Percentiles rank a stretch among this genome's conserved stretches.
Conservation (phyloP, 257 asterid species). For the Solanum verrucosum region DNA sequence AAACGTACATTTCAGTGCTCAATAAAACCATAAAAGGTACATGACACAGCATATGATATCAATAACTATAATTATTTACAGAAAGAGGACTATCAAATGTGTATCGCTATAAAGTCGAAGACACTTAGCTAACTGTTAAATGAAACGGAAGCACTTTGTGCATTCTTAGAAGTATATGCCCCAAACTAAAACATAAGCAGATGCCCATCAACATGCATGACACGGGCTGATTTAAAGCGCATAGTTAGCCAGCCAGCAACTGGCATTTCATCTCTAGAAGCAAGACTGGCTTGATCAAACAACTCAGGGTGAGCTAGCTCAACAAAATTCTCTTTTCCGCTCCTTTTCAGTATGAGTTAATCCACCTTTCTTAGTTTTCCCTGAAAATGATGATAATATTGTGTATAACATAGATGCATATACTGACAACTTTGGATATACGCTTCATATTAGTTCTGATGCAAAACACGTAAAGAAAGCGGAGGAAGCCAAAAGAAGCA, state of each 20-base stretch:
- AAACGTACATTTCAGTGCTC: constrained; percentile 4
- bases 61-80: constrained; percentile 36
- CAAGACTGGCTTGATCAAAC: background rate
- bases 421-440: background rate
- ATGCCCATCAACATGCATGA: constrained; percentile 5
- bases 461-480: background rate
- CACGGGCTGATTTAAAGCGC: background rate
- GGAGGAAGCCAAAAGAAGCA: background rate
- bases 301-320: constrained; percentile 4
- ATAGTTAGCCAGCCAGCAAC: background rate
- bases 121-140: constrained; percentile 15
- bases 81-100: constrained; percentile 12
- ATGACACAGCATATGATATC: constrained; percentile 12
- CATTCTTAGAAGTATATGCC: constrained; percentile 17
- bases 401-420: background rate
- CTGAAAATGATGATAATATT: constrained; percentile 6
- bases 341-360: constrained; percentile 1
- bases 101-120: background rate
- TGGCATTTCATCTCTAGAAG: background rate
- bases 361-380: constrained; percentile 11
- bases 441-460: background rate
- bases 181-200: constrained; percentile 11
- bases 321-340: constrained; percentile 8
- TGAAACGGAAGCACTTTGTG: constrained; percentile 1
- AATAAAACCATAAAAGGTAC: constrained; percentile 10